Conservation (phyloP, 768 basidiomycete species). For the Hygrocybe coccinea region DNA sequence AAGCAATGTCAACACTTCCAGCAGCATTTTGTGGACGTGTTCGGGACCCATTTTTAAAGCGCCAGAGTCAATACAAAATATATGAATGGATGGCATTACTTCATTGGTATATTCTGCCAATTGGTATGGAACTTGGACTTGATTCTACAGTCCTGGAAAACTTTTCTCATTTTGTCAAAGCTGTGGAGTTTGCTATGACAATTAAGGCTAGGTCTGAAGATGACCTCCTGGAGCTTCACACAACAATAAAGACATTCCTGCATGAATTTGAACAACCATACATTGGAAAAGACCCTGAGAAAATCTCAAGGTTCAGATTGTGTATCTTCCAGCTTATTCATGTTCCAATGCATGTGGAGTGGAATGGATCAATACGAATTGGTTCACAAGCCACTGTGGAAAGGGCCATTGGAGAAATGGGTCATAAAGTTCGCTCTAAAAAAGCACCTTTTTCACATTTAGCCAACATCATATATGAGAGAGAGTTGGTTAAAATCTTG, state of each 20-base stretch:
- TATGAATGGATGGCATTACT: constrained; percentile 35
- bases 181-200: constrained; percentile 31
- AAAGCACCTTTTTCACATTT: constrained; percentile 31
- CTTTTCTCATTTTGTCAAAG: constrained; percentile 23
- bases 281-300: constrained; percentile 23
- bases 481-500: constrained; percentile 19
- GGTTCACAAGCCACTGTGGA: constrained; percentile 32
- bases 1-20: constrained; percentile 27
- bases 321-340: constrained; percentile 35
- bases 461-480: constrained; percentile 22
- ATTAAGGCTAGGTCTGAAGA: constrained; percentile 10
- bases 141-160: constrained; percentile 20
- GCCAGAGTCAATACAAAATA: constrained; percentile 34
- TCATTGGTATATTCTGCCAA: constrained; percentile 35
- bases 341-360: constrained; percentile 31
- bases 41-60: constrained; percentile 26
- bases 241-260: constrained; percentile 23
- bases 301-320: constrained; percentile 21
- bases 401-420: constrained; percentile 23
- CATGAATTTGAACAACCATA: constrained; percentile 19
- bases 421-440: constrained; percentile 27
- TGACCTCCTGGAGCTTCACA: constrained; percentile 20
- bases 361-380: constrained; percentile 32
- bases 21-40: constrained; percentile 30
- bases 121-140: constrained; percentile 29